A percentile compares a stretch with the other conserved stretches of the same genome.
These are phyloP conservation scores for Leersia perrieri DNA, from an alignment of 176 grass and related monocot genomes.

Conservation along the genomic window DNA sequence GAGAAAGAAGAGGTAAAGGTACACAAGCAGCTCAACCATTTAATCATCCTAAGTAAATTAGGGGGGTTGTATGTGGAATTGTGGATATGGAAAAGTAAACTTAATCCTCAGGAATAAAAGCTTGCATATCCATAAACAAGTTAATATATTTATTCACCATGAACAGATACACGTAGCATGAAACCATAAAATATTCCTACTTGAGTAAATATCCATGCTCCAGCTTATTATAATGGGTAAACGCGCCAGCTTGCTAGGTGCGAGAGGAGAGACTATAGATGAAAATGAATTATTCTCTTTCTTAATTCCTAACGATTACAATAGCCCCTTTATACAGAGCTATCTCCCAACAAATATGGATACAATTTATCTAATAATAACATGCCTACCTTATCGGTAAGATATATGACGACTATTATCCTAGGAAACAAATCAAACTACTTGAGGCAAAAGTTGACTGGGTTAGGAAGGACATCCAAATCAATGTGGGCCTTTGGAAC, in stretches of 20 bases:
- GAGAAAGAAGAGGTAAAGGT: slow-evolving; percentile 7
- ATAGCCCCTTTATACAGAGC: background rate
- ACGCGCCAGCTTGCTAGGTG: background rate
- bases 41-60: background rate
- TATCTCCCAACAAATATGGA: background rate
- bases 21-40: background rate
- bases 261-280: too few species aligned
- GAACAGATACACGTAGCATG: background rate
- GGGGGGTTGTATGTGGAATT: background rate
- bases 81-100: slow-evolving; percentile 16
- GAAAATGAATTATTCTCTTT: background rate
- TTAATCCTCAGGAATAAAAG: slow-evolving; percentile 2
- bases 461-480: background rate
- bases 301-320: background rate
- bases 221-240: background rate
- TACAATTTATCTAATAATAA: background rate
- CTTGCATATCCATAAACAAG: slow-evolving; percentile 2
- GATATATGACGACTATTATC: background rate
- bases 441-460: background rate
- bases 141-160: slow-evolving; percentile 16
- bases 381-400: background rate
- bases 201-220: background rate
- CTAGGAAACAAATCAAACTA: background rate
- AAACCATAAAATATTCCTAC: background rate
- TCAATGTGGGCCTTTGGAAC: background rate